phyloP scores from a whole-genome alignment of 2,329 filamentous ascomycete genomes.

The Raffaelea deltoideospora region DNA sequence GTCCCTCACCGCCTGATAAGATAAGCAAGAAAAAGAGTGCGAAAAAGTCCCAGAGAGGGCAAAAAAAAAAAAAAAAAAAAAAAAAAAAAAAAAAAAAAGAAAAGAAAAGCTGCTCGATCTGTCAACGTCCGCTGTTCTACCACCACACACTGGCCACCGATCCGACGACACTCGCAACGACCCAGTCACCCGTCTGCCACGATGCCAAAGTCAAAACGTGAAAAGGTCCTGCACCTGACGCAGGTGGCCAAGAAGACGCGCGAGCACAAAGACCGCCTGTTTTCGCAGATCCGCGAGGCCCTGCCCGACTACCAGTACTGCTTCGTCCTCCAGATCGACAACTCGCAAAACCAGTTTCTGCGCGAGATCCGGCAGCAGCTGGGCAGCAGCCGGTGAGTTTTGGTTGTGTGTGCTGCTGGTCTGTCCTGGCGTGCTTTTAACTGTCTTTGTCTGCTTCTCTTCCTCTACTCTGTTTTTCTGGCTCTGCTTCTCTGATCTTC shows the following conservation, averaged over 20 bases:
- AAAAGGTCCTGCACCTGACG: constrained; percentile 77
- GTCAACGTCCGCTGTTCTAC: no score
- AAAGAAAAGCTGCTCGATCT: background rate
- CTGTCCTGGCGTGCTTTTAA: constrained; percentile 2
- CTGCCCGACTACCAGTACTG: constrained; percentile 77
- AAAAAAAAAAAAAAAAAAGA: background rate
- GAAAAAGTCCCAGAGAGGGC: constrained; percentile 3
- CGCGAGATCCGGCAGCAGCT: constrained; percentile 82
- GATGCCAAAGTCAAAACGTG: constrained; percentile 96
- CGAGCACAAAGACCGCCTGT: constrained; percentile 82
- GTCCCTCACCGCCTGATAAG: constrained; percentile 8
- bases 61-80: constrained; percentile 4
- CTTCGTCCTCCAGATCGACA: constrained; percentile 87
- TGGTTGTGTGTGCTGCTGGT: background rate
- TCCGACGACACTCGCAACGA: background rate
- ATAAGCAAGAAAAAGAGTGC: constrained; percentile 7
- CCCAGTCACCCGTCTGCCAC: constrained; percentile 11
- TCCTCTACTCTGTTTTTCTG: background rate
- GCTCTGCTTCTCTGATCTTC: constrained; percentile 1
- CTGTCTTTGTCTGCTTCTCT: background rate
- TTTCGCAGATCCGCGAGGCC: constrained; percentile 73
- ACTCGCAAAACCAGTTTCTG: constrained; percentile 95
- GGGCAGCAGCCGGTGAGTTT: constrained; percentile 59
- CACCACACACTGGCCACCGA: no score
- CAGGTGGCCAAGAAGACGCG: constrained; percentile 85